Evolutionary conservation across 2,329 filamentous ascomycete species (phyloP).

Genomic region (Verticillium longisporum): DNA sequence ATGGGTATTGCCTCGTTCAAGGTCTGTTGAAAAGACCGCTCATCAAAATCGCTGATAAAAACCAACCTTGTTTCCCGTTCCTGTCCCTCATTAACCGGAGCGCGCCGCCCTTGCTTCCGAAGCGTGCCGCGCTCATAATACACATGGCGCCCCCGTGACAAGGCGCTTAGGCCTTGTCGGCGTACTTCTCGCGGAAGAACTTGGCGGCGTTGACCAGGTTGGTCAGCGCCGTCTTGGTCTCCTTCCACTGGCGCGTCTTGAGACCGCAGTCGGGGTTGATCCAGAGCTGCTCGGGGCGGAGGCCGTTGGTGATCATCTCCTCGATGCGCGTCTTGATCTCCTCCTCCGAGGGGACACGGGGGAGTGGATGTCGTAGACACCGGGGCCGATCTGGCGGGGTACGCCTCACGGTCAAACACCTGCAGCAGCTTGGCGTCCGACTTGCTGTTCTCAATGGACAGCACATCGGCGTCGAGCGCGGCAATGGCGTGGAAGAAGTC

Average conservation of each 20-base stretch:
- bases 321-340: conserved; percentile 97
- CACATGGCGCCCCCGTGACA: not conserved
- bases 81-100: not conserved
- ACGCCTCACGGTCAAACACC: conserved; percentile 95
- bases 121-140: not conserved
- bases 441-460: conserved; percentile 99
- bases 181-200: conserved; percentile 86
- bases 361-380: conserved; percentile 99
- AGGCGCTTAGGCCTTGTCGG: conserved; percentile 21
- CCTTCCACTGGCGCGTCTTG: conserved; percentile 97
- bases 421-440: conserved; percentile 98
- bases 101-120: not conserved
- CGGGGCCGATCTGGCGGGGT: conserved; percentile 96
- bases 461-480: conserved; percentile 93
- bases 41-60: conserved; percentile 1
- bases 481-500: conserved; percentile 99
- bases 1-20: conserved; percentile 11
- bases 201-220: conserved; percentile 99
- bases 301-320: conserved; percentile 89
- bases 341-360: conserved; percentile 91
- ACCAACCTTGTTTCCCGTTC: not conserved
- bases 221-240: conserved; percentile 91
- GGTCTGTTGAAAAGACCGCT: conserved; percentile 14
- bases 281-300: conserved; percentile 98
- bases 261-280: conserved; percentile 99